phyloP scores from a whole-genome alignment of 208 protist species.

The Acanthamoeba healyi region DNA sequence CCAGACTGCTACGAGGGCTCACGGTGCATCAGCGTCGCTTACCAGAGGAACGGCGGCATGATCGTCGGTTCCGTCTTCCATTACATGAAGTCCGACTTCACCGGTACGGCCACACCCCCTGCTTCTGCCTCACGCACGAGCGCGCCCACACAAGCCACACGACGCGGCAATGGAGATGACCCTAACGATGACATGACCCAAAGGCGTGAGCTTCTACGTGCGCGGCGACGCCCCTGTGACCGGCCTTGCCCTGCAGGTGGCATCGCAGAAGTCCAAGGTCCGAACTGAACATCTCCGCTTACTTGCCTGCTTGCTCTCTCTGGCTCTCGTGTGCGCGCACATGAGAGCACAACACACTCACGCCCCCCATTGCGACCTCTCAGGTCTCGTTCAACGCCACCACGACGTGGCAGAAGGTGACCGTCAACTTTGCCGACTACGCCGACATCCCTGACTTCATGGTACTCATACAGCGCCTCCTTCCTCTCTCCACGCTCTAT shows the following conservation, averaged over 20 bases:
- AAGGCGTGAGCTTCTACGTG: conserved; percentile 5
- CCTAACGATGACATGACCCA: no score
- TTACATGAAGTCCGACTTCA: conserved; percentile 8
- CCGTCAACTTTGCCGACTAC: conserved; percentile 28
- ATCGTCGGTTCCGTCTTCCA: not conserved
- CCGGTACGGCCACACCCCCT: not conserved
- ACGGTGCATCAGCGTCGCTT: not conserved
- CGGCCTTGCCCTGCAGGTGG: not conserved
- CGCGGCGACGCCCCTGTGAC: not conserved
- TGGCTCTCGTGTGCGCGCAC: no score
- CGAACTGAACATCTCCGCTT: no score
- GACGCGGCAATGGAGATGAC: no score
- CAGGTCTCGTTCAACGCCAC: not conserved
- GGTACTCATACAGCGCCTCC: not conserved
- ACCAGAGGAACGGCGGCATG: not conserved
- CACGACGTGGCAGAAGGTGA: not conserved
- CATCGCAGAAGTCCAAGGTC: not conserved
- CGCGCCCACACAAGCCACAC: no score
- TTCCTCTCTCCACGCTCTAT: not conserved
- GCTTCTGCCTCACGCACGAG: not conserved
- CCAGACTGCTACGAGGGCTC: not conserved
- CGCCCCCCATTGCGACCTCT: not conserved
- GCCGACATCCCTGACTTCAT: not conserved
- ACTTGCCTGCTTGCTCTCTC: no score
- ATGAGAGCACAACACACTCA: not conserved